Base-by-base conservation (phyloP, 768 basidiomycete genomes). In the Russula compacta region DNA sequence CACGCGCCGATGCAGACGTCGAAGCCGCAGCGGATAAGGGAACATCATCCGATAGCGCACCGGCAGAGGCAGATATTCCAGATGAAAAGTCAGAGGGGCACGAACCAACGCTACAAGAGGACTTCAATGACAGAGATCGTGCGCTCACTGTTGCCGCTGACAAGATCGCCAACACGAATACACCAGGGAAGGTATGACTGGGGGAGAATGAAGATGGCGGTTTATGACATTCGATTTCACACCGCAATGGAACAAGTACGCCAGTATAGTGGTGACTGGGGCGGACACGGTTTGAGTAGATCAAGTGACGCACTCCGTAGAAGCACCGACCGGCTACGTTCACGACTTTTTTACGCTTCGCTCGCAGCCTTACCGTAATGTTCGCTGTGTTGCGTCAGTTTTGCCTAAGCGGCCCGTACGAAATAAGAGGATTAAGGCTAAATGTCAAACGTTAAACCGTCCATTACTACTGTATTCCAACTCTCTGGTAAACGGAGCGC, bases 1-100 rank as follows among this genome's bases (percentile, higher is more conserved):
- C 56, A 6, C 40, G 12, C 15, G 67, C 66, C n/a, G 60, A 59
- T 1, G 66, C 68, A 53, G 73, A 69, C 15, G 61, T 60, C 24
- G 70, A 71, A 35, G 53, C 43, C 15, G 61, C 43, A 10, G 29
- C 32, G 9, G 21, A 47, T 15, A 14, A 56, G 8, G 55, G 46
- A 47, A 24, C 21, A 24, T 6, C 50, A 33, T 29, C 61, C 17
- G 49, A 39, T n/a, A 29, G 19, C 12, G 43, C 51, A 7, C 56
- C 40, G 8, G 42, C 54, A 32, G 63, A 61, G 39, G 39, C 35
- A 14, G 51, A 66, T 29, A 58, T 7, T 39, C 32, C 21, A 29
- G 56, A 55, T 19, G 61, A 64, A 12, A 57, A 40, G 21, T 56
- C 58, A 42, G 58, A 55, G 7, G 42, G 47, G 33, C 40, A 19